These are phyloP conservation scores for Colletotrichum acutatum DNA, from an alignment of 2,329 filamentous ascomycete species.

Conservation along the genomic window DNA sequence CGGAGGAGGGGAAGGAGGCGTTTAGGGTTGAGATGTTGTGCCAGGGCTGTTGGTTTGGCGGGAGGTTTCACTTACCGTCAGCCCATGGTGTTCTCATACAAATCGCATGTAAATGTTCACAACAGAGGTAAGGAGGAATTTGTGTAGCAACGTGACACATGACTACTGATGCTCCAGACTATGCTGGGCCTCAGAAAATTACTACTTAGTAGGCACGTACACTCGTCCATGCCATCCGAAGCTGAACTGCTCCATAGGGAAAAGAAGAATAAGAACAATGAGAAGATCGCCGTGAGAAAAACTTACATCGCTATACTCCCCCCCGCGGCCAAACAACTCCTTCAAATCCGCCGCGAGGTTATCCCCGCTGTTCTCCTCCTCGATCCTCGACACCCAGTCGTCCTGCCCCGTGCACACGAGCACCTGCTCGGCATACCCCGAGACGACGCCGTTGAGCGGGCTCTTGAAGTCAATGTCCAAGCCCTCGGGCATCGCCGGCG, in stretches of 20 bases:
- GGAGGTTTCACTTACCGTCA: slow-evolving; percentile 45
- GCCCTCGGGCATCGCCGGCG: slow-evolving; percentile 70
- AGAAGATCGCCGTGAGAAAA: not conserved
- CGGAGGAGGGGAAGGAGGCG: slow-evolving; percentile 75
- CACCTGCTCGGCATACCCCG: slow-evolving; percentile 83
- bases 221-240: not conserved
- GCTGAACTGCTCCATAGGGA: too few relatives aligned
- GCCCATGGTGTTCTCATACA: slow-evolving; percentile 32
- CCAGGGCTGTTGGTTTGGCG: slow-evolving; percentile 72
- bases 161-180: not conserved
- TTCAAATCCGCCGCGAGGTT: slow-evolving; percentile 80
- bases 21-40: slow-evolving; percentile 83
- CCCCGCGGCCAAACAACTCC: slow-evolving; percentile 73
- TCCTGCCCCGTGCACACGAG: slow-evolving; percentile 82
- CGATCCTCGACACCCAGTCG: slow-evolving; percentile 87
- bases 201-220: not conserved
- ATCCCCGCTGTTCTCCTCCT: slow-evolving; percentile 77
- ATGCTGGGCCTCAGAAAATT: too few relatives aligned
- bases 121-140: too few relatives aligned
- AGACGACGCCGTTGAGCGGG: slow-evolving; percentile 80
- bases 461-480: slow-evolving; percentile 80
- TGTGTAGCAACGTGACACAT: not conserved
- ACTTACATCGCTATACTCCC: slow-evolving; percentile 74
- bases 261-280: not conserved
- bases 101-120: not conserved